Evolutionary conservation across 1,284 basidiomycete species (phyloP).

Genomic region (Ceratobasidium sp.): DNA sequence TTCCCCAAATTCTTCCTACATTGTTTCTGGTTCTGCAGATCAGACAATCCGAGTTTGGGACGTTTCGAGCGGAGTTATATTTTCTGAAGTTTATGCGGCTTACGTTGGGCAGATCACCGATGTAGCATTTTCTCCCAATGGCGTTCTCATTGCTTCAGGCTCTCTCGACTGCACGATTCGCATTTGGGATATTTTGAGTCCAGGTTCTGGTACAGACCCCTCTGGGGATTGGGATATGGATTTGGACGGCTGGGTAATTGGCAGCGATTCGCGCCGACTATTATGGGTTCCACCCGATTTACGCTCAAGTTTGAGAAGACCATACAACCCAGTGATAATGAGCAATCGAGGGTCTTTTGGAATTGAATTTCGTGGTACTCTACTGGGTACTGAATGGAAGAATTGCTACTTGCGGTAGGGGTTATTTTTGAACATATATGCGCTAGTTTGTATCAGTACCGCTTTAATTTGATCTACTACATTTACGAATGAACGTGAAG

Average conservation of each 20-base stretch:
- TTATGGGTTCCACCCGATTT: neutral
- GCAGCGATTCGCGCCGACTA: neutral
- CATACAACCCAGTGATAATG: neutral
- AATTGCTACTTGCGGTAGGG: neutral
- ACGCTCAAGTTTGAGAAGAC: neutral
- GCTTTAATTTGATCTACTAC: too few relatives aligned
- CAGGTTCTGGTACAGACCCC: too few relatives aligned
- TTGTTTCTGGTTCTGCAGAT: neutral
- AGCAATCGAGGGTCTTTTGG: neutral
- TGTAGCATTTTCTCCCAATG: constrained; percentile 39
- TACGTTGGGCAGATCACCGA: neutral
- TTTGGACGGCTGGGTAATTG: neutral
- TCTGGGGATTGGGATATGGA: neutral
- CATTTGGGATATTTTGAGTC: too few relatives aligned
- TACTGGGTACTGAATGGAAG: neutral
- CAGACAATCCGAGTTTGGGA: neutral
- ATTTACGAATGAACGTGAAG: too few relatives aligned
- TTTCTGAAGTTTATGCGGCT: neutral
- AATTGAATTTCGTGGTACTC: neutral
- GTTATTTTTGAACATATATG: too few relatives aligned
- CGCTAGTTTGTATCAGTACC: too few relatives aligned
- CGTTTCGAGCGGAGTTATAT: too few relatives aligned
- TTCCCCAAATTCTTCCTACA: neutral
- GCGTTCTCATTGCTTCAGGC: constrained; percentile 31
- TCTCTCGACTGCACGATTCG: constrained; percentile 37